A percentile compares a stretch with the other conserved stretches of the same genome.
phyloP scores from a whole-genome alignment of 257 asterid species.

The Gentiana dahurica region DNA sequence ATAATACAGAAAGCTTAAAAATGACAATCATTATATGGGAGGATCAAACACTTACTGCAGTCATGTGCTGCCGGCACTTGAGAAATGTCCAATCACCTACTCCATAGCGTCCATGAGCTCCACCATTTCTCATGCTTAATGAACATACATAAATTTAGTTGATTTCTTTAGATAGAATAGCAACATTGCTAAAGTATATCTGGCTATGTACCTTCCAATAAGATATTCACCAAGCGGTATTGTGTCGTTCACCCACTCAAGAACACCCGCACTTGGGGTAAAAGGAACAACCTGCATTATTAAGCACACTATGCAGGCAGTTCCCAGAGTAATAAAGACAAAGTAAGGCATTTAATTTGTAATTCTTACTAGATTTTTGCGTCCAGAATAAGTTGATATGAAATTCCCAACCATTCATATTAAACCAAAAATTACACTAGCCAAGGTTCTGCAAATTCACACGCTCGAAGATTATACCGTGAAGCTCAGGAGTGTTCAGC shows the following conservation, averaged over 20 bases:
- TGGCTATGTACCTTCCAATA: slow-evolving; percentile 59
- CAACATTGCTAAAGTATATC: slow-evolving; percentile 6
- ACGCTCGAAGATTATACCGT: no score
- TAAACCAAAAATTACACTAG: no score
- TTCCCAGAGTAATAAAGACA: no score
- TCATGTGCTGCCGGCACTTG: slow-evolving; percentile 89
- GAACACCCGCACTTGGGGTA: slow-evolving; percentile 99
- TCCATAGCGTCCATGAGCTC: slow-evolving; percentile 98
- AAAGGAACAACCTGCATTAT: slow-evolving; percentile 82
- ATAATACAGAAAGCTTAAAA: background rate
- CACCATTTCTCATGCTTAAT: slow-evolving; percentile 81
- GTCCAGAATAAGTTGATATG: no score
- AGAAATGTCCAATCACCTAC: slow-evolving; percentile 76
- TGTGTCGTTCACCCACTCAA: slow-evolving; percentile 98
- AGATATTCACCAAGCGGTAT: slow-evolving; percentile 96
- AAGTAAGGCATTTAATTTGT: no score
- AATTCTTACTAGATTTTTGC: no score
- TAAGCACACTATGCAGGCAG: background rate
- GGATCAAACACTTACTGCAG: slow-evolving; percentile 32
- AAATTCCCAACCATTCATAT: no score
- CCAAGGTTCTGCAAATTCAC: no score
- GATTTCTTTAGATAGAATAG: background rate
- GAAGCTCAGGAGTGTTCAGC: no score
- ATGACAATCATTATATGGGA: background rate
- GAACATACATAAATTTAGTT: slow-evolving; percentile 12